Evolutionary conservation across 2,329 filamentous ascomycete species (phyloP).

Genomic region (Tolypocladium ovalisporum): DNA sequence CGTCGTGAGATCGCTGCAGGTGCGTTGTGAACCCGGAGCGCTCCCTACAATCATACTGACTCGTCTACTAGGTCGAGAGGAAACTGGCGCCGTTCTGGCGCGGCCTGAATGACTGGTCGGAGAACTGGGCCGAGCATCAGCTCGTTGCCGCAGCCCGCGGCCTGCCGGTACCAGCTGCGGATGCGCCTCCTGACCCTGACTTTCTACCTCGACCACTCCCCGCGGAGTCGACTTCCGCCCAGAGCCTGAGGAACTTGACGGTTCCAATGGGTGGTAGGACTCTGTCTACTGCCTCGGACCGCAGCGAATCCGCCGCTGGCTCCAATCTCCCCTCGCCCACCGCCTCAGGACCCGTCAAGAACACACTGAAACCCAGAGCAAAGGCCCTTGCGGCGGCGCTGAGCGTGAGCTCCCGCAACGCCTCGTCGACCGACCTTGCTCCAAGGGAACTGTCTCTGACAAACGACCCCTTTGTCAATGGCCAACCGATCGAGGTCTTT

Average conservation of each 20-base stretch:
- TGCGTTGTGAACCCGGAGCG: constrained; percentile 27
- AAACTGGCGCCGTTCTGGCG: constrained; percentile 91
- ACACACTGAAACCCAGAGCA: constrained; percentile 67
- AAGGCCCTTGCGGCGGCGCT: constrained; percentile 82
- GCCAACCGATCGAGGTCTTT: constrained; percentile 85
- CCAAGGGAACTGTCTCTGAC: constrained; percentile 73
- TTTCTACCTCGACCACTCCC: constrained; percentile 37
- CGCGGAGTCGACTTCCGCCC: constrained; percentile 36
- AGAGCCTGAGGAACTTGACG: constrained; percentile 59
- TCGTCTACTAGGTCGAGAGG: constrained; percentile 64
- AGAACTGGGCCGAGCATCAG: constrained; percentile 89
- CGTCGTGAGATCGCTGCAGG: constrained; percentile 81
- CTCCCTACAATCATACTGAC: constrained; percentile 7
- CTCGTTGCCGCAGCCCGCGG: constrained; percentile 84
- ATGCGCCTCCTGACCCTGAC: constrained; percentile 67
- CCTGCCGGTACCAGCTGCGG: constrained; percentile 70
- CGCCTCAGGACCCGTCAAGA: constrained; percentile 24
- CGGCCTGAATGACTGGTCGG: constrained; percentile 78
- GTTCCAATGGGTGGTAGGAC: constrained; percentile 71
- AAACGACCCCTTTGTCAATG: constrained; percentile 79
- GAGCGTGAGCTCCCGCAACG: constrained; percentile 61
- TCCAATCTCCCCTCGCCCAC: constrained; percentile 44
- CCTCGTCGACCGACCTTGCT: constrained; percentile 57
- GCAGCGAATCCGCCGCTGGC: constrained; percentile 46
- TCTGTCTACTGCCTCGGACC: constrained; percentile 69